Base-by-base conservation (phyloP, 2,329 filamentous ascomycete species). In the Albophoma yamanashiensis region DNA sequence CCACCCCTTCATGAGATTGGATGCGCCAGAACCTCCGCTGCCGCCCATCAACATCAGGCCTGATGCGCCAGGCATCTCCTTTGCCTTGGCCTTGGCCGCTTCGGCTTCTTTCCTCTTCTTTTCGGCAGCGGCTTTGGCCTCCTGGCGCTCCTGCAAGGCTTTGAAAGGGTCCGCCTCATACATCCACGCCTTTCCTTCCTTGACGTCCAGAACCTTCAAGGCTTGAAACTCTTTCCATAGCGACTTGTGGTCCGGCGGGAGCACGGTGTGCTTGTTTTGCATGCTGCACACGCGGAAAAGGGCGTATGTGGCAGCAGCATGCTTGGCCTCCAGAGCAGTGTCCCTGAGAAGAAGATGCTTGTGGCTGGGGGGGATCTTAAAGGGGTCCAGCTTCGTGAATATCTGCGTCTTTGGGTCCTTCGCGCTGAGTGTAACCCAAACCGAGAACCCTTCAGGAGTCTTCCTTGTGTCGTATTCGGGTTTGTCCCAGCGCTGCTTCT, bases 101-200 rank as follows among this genome's bases (percentile, higher is more conserved):
- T 87, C 85, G 38, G 82, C 79, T 67, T 94, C 89, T 63, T 83
- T 85, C 60, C 86, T 82, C 75, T 91, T 91, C 80, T 94, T 96
- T 68, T 92, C 89, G 55, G 87, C 84, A 3, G 85, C 79, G 2
- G 83, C 85, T 64, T 89, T 89, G 11, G 89, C 87, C 67, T 92
- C 89, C 66, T 96, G 89, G 58, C 89, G 82, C 73, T 95, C 90
- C 65, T 87, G 83, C 64, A 89, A 81, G 0, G 91, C 87, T 62
- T 87, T 83, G 76, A 99, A 99, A 0, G 94, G 94, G 68, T 99
- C 94, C 14, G 92, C 91, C 67, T 96, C 92, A 72, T 97, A 99
- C 83, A 96, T 87, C 89, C 92, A 97, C 0, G 78, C 88, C 57
- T 75, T 78, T n/a, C 83, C 92, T 50, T 90, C 87, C 69, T 87